Evolutionary conservation across 192 early-diverging fungal genomes (phyloP).

Genomic region (Coemansia sp.): DNA sequence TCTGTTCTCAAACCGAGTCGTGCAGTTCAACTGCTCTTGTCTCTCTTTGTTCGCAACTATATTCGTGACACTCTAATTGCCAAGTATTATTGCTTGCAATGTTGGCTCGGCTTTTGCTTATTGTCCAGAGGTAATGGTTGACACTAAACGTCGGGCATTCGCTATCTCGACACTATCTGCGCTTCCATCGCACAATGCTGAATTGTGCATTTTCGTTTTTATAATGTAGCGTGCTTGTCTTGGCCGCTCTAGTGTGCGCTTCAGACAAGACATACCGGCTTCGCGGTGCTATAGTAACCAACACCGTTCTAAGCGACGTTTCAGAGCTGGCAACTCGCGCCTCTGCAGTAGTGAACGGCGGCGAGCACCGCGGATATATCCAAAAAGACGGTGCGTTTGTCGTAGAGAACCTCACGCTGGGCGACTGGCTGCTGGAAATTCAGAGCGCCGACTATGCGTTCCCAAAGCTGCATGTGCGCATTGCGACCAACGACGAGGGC

Average conservation of each 20-base stretch:
- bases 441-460: constrained; percentile 45
- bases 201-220: neutral
- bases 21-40: neutral
- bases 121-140: constrained; percentile 35
- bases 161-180: no score
- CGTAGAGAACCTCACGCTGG: constrained; percentile 40
- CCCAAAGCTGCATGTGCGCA: constrained; percentile 51
- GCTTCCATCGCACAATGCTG: neutral
- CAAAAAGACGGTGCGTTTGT: constrained; percentile 45
- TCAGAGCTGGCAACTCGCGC: constrained; percentile 22
- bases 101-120: constrained; percentile 17
- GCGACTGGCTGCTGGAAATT: constrained; percentile 52
- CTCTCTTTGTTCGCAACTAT: neutral
- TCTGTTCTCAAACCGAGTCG: neutral
- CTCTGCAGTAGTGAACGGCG: constrained; percentile 43
- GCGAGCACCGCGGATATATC: constrained; percentile 42
- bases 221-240: constrained; percentile 14
- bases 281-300: constrained; percentile 37
- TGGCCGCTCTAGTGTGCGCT: constrained; percentile 15
- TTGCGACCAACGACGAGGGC: constrained; percentile 27
- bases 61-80: neutral
- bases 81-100: constrained; percentile 4
- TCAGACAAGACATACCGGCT: constrained; percentile 46
- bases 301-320: constrained; percentile 34
- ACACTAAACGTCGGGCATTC: no score